These are phyloP conservation scores for Gynostemma pentaphyllum DNA, from an alignment of 306 rosid genomes.

Conservation along the genomic window DNA sequence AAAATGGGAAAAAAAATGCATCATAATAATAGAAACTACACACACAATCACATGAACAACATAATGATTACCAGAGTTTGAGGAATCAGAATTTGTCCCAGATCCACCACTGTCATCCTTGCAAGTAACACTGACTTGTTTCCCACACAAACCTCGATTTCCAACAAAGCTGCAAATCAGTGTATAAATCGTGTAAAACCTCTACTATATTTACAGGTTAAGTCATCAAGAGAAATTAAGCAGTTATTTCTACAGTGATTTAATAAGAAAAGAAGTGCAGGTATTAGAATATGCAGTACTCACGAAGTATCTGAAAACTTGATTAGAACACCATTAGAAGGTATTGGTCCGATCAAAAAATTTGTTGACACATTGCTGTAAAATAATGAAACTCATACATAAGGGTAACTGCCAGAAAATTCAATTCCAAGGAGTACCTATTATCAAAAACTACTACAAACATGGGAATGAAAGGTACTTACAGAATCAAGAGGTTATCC, in stretches of 20 bases:
- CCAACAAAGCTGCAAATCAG: slow-evolving; percentile 60
- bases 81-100: slow-evolving; percentile 24
- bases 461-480: slow-evolving; percentile 28
- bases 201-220: neutral
- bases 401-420: neutral
- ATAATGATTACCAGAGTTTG: slow-evolving; percentile 33
- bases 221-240: neutral
- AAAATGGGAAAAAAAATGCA: neutral
- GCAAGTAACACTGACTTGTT: slow-evolving; percentile 50
- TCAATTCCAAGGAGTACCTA: neutral
- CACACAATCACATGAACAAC: neutral
- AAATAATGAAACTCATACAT: neutral
- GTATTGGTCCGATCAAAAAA: slow-evolving; percentile 86
- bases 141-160: slow-evolving; percentile 87
- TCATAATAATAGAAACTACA: neutral
- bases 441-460: neutral
- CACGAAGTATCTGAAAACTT: slow-evolving; percentile 71
- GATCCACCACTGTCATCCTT: slow-evolving; percentile 50
- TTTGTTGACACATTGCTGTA: slow-evolving; percentile 77
- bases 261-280: neutral
- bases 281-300: slow-evolving; percentile 23
- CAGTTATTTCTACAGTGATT: neutral
- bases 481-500: slow-evolving; percentile 54
- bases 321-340: slow-evolving; percentile 74
- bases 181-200: neutral